These are phyloP conservation scores for Chlorella sp. DNA, from an alignment of 139 green algal species.

Conservation along the genomic window DNA sequence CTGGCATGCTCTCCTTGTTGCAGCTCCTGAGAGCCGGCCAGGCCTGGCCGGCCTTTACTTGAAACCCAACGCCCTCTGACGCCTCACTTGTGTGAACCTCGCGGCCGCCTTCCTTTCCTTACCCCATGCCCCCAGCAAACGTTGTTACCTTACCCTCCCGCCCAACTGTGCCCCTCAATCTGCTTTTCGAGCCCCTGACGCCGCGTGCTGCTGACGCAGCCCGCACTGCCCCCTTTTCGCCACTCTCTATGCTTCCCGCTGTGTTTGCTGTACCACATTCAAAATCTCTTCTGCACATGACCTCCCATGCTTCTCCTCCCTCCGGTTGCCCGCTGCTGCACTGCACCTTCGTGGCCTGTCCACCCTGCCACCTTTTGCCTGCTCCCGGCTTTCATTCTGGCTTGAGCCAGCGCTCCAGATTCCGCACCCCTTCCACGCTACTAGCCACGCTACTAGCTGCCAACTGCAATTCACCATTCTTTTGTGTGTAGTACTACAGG, in stretches of 20 bases:
- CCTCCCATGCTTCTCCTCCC: background rate
- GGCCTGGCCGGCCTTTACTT: background rate
- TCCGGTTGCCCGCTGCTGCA: background rate
- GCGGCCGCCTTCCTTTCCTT: background rate
- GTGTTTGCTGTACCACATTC: background rate
- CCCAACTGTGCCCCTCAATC: background rate
- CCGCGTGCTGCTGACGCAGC: background rate
- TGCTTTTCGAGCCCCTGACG: background rate
- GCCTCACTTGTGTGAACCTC: too few species aligned
- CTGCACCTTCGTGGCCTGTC: background rate
- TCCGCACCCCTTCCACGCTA: too few species aligned
- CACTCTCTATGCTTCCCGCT: background rate
- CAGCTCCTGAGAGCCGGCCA: background rate
- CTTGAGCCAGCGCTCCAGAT: too few species aligned
- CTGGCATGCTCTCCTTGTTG: too few species aligned
- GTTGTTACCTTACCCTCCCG: background rate
- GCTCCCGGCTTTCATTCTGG: background rate
- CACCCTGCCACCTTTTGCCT: background rate
- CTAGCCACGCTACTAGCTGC: too few species aligned
- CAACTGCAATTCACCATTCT: background rate
- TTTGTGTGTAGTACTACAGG: background rate
- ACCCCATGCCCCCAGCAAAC: background rate
- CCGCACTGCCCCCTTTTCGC: background rate
- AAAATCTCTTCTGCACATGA: background rate
- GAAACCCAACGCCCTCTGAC: background rate